Evolutionary conservation across 2,329 filamentous ascomycete genomes (phyloP).

Genomic region (Xylariaceae sp.): DNA sequence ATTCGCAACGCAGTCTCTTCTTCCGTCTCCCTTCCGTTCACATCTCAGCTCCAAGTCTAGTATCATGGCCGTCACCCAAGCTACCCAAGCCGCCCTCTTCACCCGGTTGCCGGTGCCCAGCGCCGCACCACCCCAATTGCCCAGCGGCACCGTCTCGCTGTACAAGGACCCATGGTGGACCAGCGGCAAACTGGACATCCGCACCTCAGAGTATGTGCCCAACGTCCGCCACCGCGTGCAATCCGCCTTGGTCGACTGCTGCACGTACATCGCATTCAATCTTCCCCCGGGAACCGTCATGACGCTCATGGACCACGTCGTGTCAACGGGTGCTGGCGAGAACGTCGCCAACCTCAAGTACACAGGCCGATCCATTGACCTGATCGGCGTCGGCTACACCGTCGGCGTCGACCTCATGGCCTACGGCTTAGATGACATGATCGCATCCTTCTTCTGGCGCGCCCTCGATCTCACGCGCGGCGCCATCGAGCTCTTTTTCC

Average conservation of each 20-base stretch:
- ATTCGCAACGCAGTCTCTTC: not conserved
- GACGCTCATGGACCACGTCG: not conserved
- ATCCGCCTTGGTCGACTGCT: not conserved
- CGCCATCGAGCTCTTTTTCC: not conserved
- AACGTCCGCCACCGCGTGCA: not conserved
- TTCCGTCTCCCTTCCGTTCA: not conserved
- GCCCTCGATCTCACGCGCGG: not conserved
- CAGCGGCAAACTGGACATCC: not conserved
- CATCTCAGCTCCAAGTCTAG: not conserved
- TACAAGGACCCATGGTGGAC: not conserved
- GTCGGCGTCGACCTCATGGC: not conserved
- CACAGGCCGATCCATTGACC: not conserved
- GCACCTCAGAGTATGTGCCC: not conserved
- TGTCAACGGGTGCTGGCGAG: not conserved
- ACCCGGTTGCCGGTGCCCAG: not conserved
- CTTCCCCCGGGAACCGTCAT: not conserved
- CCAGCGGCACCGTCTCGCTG: not conserved
- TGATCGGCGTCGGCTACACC: not conserved
- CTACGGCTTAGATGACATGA: not conserved
- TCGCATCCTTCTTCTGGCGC: not conserved
- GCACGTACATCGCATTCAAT: not conserved
- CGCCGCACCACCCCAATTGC: not conserved
- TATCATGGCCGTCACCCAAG: not conserved
- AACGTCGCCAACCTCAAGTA: not conserved
- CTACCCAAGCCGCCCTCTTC: not conserved